Base-by-base conservation (phyloP, 768 basidiomycete species). In the Flagelloscypha sp. region DNA sequence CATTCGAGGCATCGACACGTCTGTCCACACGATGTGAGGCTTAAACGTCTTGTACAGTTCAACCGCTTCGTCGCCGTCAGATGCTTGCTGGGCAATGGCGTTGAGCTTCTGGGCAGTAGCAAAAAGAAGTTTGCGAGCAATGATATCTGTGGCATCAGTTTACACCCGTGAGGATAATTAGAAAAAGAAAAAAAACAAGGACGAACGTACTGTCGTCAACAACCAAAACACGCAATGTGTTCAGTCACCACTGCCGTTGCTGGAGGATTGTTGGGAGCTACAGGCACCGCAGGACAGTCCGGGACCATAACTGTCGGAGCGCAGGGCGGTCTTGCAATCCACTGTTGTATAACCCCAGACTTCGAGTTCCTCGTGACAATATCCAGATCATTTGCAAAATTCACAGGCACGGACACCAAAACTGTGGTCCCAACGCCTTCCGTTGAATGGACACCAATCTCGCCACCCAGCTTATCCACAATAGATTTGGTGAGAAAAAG, bases 1-100 rank as follows among this genome's bases (percentile, higher is more conserved):
- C 32, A 10, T 38, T 37, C 42, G 37, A 12, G 42, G 42, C 42
- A 43, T 43, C 9, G 38, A 40, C 24, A 43, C 28, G 29, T 43
- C 42, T 35, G 42, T 43, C 42, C 42, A 43, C 6, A 43, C 42
- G 27, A 36, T 38, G 18, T 43, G 24, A 10, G 42, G 42, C 2
- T 43, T 33, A n/a, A 40, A 37, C 27, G 39, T 18, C 25, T 32
- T 24, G n/a, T 39, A 43, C 13, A 43, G 35, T 18, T 40, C 27
- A 8, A 43, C 3, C 9, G 42, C 42, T 10, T 27, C 31, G 1
- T 39, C 6, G 7, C 42, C 42, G 10, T 43, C 42, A 10, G 32
- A 37, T 15, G 42, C 42, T 16, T 43, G 38, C 25, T 40, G 20
- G 4, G 38, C 12, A 7, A 38, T 43, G 4, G 29, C 35, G 23